Evolutionary conservation across 768 basidiomycete genomes (phyloP).

Genomic region (Steccherinum ochraceum): DNA sequence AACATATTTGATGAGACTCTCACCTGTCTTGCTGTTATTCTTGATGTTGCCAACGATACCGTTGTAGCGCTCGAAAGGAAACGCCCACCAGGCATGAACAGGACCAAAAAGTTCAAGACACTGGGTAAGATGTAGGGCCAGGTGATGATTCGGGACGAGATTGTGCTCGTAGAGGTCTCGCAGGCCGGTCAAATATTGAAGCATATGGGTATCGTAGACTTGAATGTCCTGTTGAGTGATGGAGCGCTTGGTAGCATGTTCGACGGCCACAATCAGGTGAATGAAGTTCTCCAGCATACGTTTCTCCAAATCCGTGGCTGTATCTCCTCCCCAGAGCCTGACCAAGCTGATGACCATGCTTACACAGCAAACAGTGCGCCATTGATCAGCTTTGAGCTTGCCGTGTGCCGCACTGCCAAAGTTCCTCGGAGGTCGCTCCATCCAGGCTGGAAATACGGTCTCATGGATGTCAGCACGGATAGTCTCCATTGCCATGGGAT

Average conservation of each 20-base stretch:
- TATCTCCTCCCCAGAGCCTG: constrained; percentile 14
- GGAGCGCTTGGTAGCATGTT: neutral
- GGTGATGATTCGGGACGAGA: constrained; percentile 33
- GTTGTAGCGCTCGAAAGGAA: constrained; percentile 27
- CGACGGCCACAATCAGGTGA: neutral
- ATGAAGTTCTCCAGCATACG: constrained; percentile 5
- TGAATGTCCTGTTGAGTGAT: constrained; percentile 9
- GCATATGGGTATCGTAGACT: constrained; percentile 24
- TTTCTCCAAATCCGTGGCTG: neutral
- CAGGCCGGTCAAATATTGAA: constrained; percentile 25
- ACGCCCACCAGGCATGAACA: constrained; percentile 14
- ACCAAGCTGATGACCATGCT: constrained; percentile 17
- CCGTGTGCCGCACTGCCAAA: constrained; percentile 15
- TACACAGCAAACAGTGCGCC: constrained; percentile 13
- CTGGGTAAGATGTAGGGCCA: constrained; percentile 30
- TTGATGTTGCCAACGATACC: constrained; percentile 17
- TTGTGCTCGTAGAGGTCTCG: constrained; percentile 22
- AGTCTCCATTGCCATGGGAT: too few relatives aligned
- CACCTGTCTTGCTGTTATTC: constrained; percentile 20
- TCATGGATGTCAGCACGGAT: too few relatives aligned
- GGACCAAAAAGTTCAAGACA: constrained; percentile 18
- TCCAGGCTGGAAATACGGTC: constrained; percentile 19
- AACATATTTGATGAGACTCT: neutral
- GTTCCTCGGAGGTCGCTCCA: constrained; percentile 9
- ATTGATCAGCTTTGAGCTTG: constrained; percentile 20